Percentiles rank a stretch among this genome's conserved stretches.
Evolutionary conservation across 2,329 filamentous ascomycete genomes (phyloP).

Genomic region (Monilinia aucupariae): DNA sequence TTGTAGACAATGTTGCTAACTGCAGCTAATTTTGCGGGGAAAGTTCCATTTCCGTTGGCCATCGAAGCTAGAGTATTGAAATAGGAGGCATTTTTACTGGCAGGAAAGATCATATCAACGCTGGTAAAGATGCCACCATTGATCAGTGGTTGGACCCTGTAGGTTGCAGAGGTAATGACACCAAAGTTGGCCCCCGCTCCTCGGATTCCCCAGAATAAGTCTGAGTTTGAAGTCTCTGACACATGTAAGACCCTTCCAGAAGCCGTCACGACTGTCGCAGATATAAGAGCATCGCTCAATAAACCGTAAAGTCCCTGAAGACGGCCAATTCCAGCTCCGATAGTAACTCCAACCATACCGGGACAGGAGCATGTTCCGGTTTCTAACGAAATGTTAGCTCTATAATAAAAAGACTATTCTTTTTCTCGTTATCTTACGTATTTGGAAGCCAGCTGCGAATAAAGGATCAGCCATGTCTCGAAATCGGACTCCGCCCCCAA

Average conservation of each 20-base stretch:
- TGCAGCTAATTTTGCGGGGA: no score
- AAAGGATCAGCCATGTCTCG: slow-evolving; percentile 1
- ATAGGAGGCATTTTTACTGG: not conserved
- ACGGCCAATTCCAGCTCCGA: not conserved
- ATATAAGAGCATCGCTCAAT: not conserved
- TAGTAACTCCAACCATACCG: slow-evolving; percentile 9
- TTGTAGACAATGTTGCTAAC: no score
- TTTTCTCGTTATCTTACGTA: not conserved
- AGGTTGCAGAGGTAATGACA: not conserved
- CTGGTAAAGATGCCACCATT: not conserved
- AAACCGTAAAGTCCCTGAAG: not conserved
- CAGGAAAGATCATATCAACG: not conserved
- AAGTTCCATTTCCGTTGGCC: no score
- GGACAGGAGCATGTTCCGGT: not conserved
- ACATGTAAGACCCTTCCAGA: not conserved
- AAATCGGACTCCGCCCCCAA: slow-evolving; percentile 11
- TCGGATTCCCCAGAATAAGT: not conserved
- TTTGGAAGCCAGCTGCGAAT: slow-evolving; percentile 3
- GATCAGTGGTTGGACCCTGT: not conserved
- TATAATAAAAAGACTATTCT: no score
- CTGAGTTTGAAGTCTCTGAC: not conserved
- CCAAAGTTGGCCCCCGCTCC: not conserved
- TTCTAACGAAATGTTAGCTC: no score
- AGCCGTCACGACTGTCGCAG: not conserved
- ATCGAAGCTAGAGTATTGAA: not conserved